phyloP scores from a whole-genome alignment of 73 alveolate genomes.

The Paramecium octaurelia region DNA sequence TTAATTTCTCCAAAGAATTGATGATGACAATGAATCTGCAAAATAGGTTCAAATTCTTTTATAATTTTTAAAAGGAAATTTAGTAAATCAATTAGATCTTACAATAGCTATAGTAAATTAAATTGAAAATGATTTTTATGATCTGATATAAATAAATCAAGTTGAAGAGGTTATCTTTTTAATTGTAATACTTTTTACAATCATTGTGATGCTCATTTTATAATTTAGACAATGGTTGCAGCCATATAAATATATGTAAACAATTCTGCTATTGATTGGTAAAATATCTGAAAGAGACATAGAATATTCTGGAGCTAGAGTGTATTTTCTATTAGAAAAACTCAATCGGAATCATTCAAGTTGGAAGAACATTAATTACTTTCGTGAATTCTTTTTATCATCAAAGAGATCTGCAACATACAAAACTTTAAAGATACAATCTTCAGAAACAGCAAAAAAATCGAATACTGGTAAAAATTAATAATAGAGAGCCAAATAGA shows the following conservation, averaged over 20 bases:
- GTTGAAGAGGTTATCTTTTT: background rate
- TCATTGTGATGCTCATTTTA: background rate
- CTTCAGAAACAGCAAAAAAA: background rate
- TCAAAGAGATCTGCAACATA: background rate
- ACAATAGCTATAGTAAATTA: background rate
- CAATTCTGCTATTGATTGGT: background rate
- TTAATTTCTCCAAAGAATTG: background rate
- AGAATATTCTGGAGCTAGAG: background rate
- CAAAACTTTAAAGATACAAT: background rate
- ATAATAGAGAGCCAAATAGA: background rate
- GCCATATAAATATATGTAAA: background rate
- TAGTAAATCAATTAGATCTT: background rate
- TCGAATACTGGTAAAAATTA: background rate
- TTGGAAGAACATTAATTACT: background rate
- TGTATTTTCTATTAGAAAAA: background rate
- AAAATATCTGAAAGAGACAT: slow-evolving; percentile 1
- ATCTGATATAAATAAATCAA: background rate
- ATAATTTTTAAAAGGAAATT: background rate
- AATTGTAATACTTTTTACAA: background rate
- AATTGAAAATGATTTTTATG: background rate
- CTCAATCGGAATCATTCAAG: background rate
- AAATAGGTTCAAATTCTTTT: background rate
- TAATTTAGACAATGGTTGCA: background rate
- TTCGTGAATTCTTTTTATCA: background rate
- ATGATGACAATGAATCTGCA: background rate